Base-by-base conservation (phyloP, 2,329 filamentous ascomycete genomes). In the Sarocladiaceae sp. region DNA sequence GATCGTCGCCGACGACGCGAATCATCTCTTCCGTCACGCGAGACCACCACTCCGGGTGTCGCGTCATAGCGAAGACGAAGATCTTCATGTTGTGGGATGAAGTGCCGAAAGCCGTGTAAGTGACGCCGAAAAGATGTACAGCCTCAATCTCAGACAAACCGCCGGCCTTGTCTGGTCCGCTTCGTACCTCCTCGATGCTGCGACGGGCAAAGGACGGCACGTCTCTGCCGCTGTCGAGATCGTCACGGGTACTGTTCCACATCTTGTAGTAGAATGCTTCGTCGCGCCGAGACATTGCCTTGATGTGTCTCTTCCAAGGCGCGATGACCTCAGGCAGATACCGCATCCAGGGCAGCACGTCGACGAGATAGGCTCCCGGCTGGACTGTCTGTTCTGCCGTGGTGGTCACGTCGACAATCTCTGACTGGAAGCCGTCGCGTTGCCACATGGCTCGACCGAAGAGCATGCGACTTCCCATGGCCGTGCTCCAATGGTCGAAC, bases 21-120 rank as follows among this genome's bases (percentile, higher is more conserved):
- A 70, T 67, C 6, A 70, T 51, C 44, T 70, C 67, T 24, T 61
- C 58, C 45, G 67, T 64, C 1, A 65, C 48, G 45, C 56, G 57
- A 12, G 47, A 45, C 27, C 63, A 60, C 48, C 61, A 60, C 16
- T 62, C 56, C 1, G 63, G 63, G 31, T 60, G 57, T 42, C 52
- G 48, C 10, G 54, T 51, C 54, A 59, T 57, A 3, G 56, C 54
- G 12, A 57, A 48, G 20, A 56, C 48, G 20, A 58, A 58, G 13
- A 51, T 53, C 35, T 53, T 50, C 16, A 61, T 33, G 11, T 55
- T 53, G 27, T 60, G 54, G 3, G 61, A 53, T 0, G 62, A 27
- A 18, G 57, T 59, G 9, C 64, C 65, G 0, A 63, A 64, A 26
- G 59, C 62, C 18, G 67, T 57, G 40, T 31, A 43, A 10, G 66